phyloP scores from a whole-genome alignment of 306 rosid genomes.

The Vigna radiata region DNA sequence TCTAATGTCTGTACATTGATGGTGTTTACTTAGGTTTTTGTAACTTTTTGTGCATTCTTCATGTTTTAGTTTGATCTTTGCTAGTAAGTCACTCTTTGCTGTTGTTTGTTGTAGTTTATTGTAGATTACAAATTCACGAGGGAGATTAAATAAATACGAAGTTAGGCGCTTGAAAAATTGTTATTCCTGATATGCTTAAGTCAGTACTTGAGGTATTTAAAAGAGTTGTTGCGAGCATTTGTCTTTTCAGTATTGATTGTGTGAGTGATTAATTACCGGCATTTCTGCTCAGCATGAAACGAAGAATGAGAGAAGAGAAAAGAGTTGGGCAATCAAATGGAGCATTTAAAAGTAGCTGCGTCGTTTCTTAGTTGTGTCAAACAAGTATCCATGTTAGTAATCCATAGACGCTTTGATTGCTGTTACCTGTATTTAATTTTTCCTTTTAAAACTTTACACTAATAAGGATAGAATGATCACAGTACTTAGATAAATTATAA shows the following conservation, averaged over 20 bases:
- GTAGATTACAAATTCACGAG: not conserved
- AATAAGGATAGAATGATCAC: too few relatives aligned
- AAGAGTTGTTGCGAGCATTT: not conserved
- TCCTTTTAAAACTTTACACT: too few relatives aligned
- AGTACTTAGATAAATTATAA: too few relatives aligned
- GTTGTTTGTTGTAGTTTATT: not conserved
- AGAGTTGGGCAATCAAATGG: too few relatives aligned
- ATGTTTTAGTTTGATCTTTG: not conserved
- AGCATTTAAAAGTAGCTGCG: too few relatives aligned
- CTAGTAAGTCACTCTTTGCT: not conserved
- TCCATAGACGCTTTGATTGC: too few relatives aligned
- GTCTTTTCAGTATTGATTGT: slow-evolving; percentile 11
- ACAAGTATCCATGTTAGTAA: too few relatives aligned
- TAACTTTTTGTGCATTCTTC: not conserved
- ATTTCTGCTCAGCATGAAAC: not conserved
- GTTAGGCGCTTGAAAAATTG: not conserved
- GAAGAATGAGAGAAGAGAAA: not conserved
- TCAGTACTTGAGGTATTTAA: not conserved
- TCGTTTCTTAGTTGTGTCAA: too few relatives aligned
- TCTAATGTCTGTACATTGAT: slow-evolving; percentile 9
- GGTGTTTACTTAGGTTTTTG: not conserved
- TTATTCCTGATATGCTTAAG: not conserved
- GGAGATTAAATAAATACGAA: not conserved
- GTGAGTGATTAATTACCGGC: not conserved
- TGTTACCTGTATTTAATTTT: too few relatives aligned